Evolutionary conservation across 2,329 filamentous ascomycete genomes (phyloP), one percentile per base, ranked within the genome.

Genomic region (Verticillium isaacii): DNA sequence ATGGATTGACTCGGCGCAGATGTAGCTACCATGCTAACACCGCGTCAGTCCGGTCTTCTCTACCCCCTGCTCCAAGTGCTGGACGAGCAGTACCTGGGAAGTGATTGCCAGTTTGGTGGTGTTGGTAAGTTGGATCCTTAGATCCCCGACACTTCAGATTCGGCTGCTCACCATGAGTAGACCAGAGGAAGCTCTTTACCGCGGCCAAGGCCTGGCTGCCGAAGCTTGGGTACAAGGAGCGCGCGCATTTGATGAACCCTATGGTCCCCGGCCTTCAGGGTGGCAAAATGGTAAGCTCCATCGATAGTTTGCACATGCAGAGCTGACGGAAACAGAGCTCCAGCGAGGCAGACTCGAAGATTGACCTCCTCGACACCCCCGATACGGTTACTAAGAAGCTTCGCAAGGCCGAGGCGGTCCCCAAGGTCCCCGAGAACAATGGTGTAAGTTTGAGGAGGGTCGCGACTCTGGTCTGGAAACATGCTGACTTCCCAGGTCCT

Each of bases 61-160:
- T 96, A 96, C 80, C 91, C 92, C 1, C 82, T 96, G 57, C 88
- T 99, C 77, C 95, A 98, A 77, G 91, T 91, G 1, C 80, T 98
- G 56, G 94, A 98, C 71, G 94, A 98, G 78, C 84, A 95, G 78
- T 88, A 97, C 80, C 81, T 99, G 3, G 88, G 88, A 62, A 91
- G 93, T 4, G 94, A 99, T 74, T 89, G 86, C 2, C 92, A 99
- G 71, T 93, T 97, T 65, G 93, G 93, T 61, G 92, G 89, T 70
- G 58, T 58, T 37, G 45, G 45, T 52, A 7, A 52, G 45, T 52
- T 29, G 29, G 5, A 29, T 29, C 29, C 29, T 6, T 29, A 4
- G 1, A 52, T 11, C 45, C 3, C 19, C 17, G 11, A n/a, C 19
- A 19, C n/a, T 25, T 12, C 11, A 25, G 19, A 14, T 12, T 12